Conservation (phyloP, 257 asterid species). For the Plectranthus barbatus region DNA sequence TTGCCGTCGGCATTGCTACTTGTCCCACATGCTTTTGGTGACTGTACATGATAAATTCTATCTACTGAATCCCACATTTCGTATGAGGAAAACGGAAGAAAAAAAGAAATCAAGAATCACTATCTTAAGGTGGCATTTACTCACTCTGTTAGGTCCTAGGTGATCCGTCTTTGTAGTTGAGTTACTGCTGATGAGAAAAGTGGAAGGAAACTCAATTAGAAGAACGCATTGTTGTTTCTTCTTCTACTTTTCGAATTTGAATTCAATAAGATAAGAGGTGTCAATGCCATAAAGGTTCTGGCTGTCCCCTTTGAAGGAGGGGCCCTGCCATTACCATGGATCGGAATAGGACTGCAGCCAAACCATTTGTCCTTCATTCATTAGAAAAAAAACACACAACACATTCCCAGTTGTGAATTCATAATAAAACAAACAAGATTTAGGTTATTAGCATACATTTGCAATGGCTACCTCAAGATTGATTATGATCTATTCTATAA, state of each 20-base stretch:
- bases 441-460: background rate
- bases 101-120: background rate
- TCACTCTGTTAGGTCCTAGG: no score
- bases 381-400: background rate
- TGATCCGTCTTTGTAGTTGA: no score
- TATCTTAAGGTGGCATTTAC: no score
- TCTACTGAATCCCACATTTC: background rate
- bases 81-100: background rate
- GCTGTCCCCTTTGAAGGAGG: conserved; percentile 15
- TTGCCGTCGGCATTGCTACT: conserved; percentile 1
- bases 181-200: no score
- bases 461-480: background rate
- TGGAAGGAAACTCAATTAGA: no score
- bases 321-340: conserved; percentile 22
- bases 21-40: background rate
- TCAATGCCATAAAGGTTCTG: conserved; percentile 8
- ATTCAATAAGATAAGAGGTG: conserved; percentile 11
- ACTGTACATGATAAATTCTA: background rate
- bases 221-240: background rate
- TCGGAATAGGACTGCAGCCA: conserved; percentile 12
- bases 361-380: background rate
- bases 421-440: background rate
- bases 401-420: no score
- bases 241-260: background rate
- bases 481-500: background rate